Percentiles rank a stretch among this genome's conserved stretches.
phyloP scores from a whole-genome alignment of 192 early-diverging fungal genomes.

The Linderina pennispora region DNA sequence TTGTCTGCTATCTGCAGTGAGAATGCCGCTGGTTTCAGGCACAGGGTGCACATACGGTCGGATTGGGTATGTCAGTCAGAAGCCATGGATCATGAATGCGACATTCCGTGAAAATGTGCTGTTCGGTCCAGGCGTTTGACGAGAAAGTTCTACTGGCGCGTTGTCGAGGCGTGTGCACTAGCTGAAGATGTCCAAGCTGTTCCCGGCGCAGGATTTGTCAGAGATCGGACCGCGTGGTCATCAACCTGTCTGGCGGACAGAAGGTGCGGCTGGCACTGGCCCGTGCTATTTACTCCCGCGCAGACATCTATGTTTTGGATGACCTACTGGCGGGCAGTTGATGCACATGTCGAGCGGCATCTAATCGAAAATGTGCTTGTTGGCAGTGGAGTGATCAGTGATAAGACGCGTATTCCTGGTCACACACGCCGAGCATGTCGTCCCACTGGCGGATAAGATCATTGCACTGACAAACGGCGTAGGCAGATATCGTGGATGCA shows the following conservation, averaged over 20 bases:
- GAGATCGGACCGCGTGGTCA: constrained; percentile 51
- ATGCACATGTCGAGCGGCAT: constrained; percentile 53
- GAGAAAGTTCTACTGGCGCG: constrained; percentile 9
- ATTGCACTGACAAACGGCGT: constrained; percentile 7
- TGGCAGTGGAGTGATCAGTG: constrained; percentile 15
- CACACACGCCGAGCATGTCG: too few species aligned
- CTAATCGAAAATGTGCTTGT: constrained; percentile 47
- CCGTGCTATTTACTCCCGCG: constrained; percentile 56
- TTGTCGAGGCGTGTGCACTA: constrained; percentile 27
- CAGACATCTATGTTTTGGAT: constrained; percentile 62
- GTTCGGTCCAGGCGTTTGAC: constrained; percentile 31
- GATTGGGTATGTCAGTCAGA: constrained; percentile 39
- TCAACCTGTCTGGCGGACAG: constrained; percentile 58
- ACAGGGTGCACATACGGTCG: constrained; percentile 60
- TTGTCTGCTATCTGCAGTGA: constrained; percentile 69
- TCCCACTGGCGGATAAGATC: constrained; percentile 21
- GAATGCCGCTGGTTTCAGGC: constrained; percentile 66
- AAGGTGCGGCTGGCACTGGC: constrained; percentile 59
- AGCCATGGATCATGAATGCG: constrained; percentile 31
- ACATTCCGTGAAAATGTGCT: constrained; percentile 46
- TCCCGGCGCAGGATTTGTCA: constrained; percentile 38
- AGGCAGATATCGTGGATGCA: not conserved
- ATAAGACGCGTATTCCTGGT: constrained; percentile 49
- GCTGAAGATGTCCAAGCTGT: constrained; percentile 11
- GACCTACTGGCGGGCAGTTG: constrained; percentile 64